Evolutionary conservation across 768 basidiomycete species (phyloP), one percentile per base, ranked within the genome.

Genomic region (Boletus tomentosulus): DNA sequence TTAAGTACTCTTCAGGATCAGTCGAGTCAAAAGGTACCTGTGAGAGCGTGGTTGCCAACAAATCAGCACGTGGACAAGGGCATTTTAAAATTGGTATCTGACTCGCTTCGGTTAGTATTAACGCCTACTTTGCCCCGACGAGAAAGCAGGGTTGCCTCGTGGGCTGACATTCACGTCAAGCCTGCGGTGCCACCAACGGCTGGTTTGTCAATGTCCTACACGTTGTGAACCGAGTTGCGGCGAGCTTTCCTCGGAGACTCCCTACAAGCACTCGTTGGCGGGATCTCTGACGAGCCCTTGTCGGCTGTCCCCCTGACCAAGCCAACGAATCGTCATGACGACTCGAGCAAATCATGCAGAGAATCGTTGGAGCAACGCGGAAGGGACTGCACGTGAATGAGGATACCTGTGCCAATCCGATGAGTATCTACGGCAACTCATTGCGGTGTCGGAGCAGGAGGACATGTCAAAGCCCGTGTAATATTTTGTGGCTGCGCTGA

Each of bases 81-180:
- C 16, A 16, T 37, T 25, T 33, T 44, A 7, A 46, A 46, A 16
- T 39, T 19, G 46, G 33, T 19, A 43, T 41, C 52, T 22, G 31
- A 27, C 13, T 50, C 48, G 45, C 39, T 47, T 60, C 34, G 54
- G 33, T n/a, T 50, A 47, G 7, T 8, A 2, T 30, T 9, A 30
- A 30, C 30, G 30, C 30, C 30, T 30, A 6, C 30, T 50, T 51
- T 55, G 11, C 34, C 30, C 44, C 19, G 45, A 43, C 43, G 11
- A 48, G 59, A 57, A 60, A 57, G 59, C 42, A 58, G 57, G 60
- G 61, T 48, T 15, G 61, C 57, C 60, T 61, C 61, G 57, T 59
- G 50, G 10, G 5, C 2, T 10, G 30, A 30, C 8, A 10, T 30
- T 30, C 30, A 30, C 30, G 30, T 30, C 30, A 30, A 30, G 2